Base-by-base conservation (phyloP, 768 basidiomycete species). In the Termitomyces sp. region DNA sequence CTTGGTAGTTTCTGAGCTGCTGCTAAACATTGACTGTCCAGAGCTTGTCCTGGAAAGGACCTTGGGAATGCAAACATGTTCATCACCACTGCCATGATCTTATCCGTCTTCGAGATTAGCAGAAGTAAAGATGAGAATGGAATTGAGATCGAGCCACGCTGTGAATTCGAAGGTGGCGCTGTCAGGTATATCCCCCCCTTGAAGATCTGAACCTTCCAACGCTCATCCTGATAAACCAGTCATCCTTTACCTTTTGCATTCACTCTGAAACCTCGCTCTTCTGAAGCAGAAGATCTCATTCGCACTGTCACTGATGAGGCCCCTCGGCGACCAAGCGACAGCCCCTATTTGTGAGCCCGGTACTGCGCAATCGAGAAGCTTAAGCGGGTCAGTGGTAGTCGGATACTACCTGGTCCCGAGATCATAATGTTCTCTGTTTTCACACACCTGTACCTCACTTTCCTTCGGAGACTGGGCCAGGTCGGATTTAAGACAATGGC, bases 61-160 rank as follows among this genome's bases (percentile, higher is more conserved):
- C 62, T 75, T 32, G 74, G 70, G 12, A 69, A 73, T 16, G 65
- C 69, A 6, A 70, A 66, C 18, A 57, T 74, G 45, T 71, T 67
- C 48, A 69, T 73, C 22, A 62, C 67, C 16, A 63, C 68, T 39
- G 68, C 71, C 22, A 71, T 72, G 68, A 65, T 63, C 8, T 63
- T 74, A 1, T 65, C 73, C 7, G 69, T 71, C 2, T 74, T 72
- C 60, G 56, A 70, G n/a, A 66, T 73, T 16, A 20, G 46, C 7
- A 70, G 67, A 49, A 65, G 63, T 1, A 63, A 56, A 40, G 67
- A 65, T 38, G 65, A 65, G 44, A 67, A 71, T 40, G 70, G 69
- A 13, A 57, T 58, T 1, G 66, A 65, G 20, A 67, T 79, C 22
- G 76, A 73, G 33, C 78, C 78, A 4, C 4, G 72, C 71, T 63